Evolutionary conservation across 140 eudicot species (phyloP).

Genomic region (Oenanthe javanica): DNA sequence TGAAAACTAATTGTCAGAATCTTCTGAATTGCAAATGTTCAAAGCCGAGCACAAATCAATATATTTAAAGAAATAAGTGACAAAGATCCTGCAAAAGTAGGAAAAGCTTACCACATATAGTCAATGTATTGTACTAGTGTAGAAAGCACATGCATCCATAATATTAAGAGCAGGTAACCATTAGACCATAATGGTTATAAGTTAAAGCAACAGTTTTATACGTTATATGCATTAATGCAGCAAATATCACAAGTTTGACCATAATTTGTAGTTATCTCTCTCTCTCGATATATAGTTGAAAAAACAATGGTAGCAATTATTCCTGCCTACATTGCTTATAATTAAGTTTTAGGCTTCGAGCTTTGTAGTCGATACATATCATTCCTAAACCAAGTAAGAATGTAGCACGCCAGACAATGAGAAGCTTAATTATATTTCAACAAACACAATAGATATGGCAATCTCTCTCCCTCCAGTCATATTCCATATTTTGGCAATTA

Average conservation of each 20-base stretch:
- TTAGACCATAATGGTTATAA: background rate
- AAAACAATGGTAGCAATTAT: background rate
- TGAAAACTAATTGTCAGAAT: background rate
- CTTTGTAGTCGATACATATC: background rate
- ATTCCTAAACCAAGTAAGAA: background rate
- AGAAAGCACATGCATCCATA: background rate
- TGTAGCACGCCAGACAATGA: background rate
- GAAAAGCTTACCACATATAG: background rate
- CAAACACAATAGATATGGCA: background rate
- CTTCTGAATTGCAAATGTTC: background rate
- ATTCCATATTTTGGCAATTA: background rate
- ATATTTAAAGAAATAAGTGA: background rate
- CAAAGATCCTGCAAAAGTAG: background rate
- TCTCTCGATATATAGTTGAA: background rate
- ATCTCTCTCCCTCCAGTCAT: background rate
- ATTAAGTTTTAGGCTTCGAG: background rate
- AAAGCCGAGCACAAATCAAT: background rate
- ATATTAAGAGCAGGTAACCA: background rate
- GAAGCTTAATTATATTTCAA: background rate
- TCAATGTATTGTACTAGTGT: background rate
- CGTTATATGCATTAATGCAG: background rate
- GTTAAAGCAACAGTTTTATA: background rate
- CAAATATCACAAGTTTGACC: background rate
- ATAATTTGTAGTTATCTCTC: background rate
- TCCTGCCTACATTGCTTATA: background rate